Base-by-base conservation (phyloP, 2,329 filamentous ascomycete genomes). In the Aspergillus neotritici region DNA sequence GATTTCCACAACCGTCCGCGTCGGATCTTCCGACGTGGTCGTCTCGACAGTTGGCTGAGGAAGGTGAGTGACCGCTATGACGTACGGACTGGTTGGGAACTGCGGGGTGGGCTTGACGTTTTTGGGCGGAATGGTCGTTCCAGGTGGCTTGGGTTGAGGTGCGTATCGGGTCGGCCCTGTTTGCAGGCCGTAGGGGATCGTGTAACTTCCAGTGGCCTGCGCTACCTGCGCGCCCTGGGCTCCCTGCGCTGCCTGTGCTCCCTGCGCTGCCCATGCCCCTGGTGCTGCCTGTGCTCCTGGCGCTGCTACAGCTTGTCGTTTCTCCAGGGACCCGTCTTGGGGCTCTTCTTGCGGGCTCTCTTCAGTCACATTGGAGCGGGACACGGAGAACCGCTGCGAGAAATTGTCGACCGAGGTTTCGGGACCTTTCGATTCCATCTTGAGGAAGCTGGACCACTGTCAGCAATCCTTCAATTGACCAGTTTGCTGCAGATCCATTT, bases 341-440 rank as follows among this genome's bases (percentile, higher is more conserved):
- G 21, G 9, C 34, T 61, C 50, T 44, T 53, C 39, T 38, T 46
- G 17, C 33, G 52, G 33, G 36, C 55, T 11, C 50, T 48, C 15
- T 43, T 53, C 49, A 4, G 55, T 50, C 46, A 57, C 11, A 35
- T 66, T 68, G 6, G 61, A 71, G 52, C 73, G 75, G 9, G 70
- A 70, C 40, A 85, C 67, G n/a, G 77, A 74, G 64, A 87, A 87
- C 48, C 82, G 80, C 38, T 68, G 54, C 9, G 81, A 84, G 59
- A 74, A 84, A 55, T 77, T 80, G 43, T 73, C 76, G 14, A 80
- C 67, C 4, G 72, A 74, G 28, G 75, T 75, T n/a, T 72, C 70
- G 13, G 71, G 69, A 4, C 72, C 73, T 5, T 71, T 70, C 12
- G 79, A 76, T 44, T 77, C 65, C 61, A 85, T 80, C 50, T 76